phyloP scores from a whole-genome alignment of 192 early-diverging fungal species.

The Phlyctochytrium arcticum region DNA sequence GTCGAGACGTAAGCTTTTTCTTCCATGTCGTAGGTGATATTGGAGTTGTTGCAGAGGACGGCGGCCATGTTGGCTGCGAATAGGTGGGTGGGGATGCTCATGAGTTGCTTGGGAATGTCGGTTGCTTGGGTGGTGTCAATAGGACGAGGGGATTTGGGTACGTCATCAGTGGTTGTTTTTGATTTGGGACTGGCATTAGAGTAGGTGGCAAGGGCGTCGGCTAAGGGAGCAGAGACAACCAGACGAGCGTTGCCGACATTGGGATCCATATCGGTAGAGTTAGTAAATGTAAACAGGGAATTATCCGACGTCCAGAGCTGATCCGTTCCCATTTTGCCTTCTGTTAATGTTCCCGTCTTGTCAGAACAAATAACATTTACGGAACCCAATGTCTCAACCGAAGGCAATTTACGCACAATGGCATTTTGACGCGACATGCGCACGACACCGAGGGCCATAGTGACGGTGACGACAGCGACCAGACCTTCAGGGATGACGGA shows the following conservation, averaged over 20 bases:
- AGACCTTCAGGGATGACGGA: constrained; percentile 98
- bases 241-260: constrained; percentile 26
- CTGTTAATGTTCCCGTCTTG: constrained; percentile 94
- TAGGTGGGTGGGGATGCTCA: constrained; percentile 46
- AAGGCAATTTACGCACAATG: constrained; percentile 87
- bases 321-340: constrained; percentile 93
- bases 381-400: constrained; percentile 92
- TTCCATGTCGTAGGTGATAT: constrained; percentile 56
- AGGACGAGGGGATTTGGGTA: background rate
- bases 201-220: constrained; percentile 13
- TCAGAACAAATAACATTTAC: constrained; percentile 98
- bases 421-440: constrained; percentile 86
- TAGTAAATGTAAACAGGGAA: constrained; percentile 64
- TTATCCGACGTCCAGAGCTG: constrained; percentile 78
- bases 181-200: background rate
- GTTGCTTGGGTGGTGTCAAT: constrained; percentile 19
- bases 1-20: constrained; percentile 62
- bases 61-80: constrained; percentile 65
- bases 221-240: background rate
- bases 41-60: constrained; percentile 85
- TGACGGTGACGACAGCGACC: constrained; percentile 94
- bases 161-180: constrained; percentile 1
- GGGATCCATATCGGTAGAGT: constrained; percentile 47
- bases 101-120: constrained; percentile 40
- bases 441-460: constrained; percentile 95